Base-by-base conservation (phyloP, 1,139 yeast genomes). In the Pneumocystis oryctolagi region DNA sequence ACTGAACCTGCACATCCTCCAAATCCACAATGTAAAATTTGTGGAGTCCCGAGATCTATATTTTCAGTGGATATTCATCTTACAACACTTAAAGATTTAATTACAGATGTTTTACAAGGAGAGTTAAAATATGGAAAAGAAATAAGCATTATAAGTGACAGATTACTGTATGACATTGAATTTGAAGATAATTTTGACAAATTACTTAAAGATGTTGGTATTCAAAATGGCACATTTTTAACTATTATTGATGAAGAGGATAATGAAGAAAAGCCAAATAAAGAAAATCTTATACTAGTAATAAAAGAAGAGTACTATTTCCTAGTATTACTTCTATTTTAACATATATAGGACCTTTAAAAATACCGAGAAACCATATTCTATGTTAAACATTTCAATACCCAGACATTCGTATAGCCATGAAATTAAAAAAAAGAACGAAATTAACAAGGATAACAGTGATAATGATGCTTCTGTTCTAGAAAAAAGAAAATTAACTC, bases 81-180 rank as follows among this genome's bases (percentile, higher is more conserved):
- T 8, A 63, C 70, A n/a, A 73, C 73, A 2, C 85, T 66, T 66
- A 73, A 61, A 73, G 80, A 65, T 69, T 83, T 67, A 20, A 70
- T 76, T 30, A 78, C 87, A 25, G 76, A 78, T 0, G 67, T 74
- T 5, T 70, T 88, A 2, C 73, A 77, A 32, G 70, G 70, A 1
- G 76, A 77, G 61, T 84, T 85, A 69, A 78, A 77, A 0, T 89
- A 83, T 71, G 78, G 80, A 4, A 87, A 84, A 30, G 95, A 85
- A 64, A 76, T 89, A 1, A 78, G 87, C 5, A 76, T 92, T 0
- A 80, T 87, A 55, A 78, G 84, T 30, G 82, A 84, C 42, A 81
- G 80, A 67, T 77, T 92, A 66, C 74, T 94, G 12, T 89, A 88
- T 70, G 98, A 94, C 73, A 79, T 79, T 62, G 99, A 94, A 70